phyloP scores from a whole-genome alignment of 1,139 yeast species.

The Meyerozyma smithsonii region DNA sequence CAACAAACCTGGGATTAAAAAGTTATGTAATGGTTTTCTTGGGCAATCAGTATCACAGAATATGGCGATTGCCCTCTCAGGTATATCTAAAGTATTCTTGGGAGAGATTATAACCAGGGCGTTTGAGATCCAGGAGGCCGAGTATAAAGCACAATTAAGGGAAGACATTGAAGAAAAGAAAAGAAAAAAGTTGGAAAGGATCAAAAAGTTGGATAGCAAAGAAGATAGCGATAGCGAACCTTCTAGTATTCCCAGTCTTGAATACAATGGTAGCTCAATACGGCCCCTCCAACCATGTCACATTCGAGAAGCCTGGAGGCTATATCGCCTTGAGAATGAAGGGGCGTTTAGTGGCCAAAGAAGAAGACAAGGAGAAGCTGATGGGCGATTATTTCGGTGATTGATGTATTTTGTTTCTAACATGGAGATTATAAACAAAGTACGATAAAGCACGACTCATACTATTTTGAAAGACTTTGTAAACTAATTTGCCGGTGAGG shows the following conservation, averaged over 20 bases:
- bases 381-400: conserved; percentile 62
- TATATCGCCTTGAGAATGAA: conserved; percentile 64
- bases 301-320: conserved; percentile 82
- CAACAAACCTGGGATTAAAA: conserved; percentile 75
- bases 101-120: conserved; percentile 88
- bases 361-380: conserved; percentile 72
- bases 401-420: no score
- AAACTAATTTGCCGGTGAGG: conserved; percentile 6
- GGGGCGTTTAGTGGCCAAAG: conserved; percentile 58
- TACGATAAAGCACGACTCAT: no score
- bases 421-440: no score
- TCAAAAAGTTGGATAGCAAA: conserved; percentile 27
- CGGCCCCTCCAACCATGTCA: conserved; percentile 80
- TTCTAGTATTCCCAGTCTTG: conserved; percentile 25
- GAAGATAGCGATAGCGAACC: conserved; percentile 19
- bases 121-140: conserved; percentile 56
- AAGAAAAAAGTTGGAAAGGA: conserved; percentile 23
- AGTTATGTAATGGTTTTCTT: conserved; percentile 70
- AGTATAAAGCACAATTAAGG: conserved; percentile 41
- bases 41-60: conserved; percentile 84
- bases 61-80: conserved; percentile 78
- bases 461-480: no score
- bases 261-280: conserved; percentile 39
- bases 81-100: conserved; percentile 80
- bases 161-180: conserved; percentile 36